These are phyloP conservation scores for Aotearoamyces nothofagi DNA, from an alignment of 2,329 filamentous ascomycete species.

Conservation along the genomic window DNA sequence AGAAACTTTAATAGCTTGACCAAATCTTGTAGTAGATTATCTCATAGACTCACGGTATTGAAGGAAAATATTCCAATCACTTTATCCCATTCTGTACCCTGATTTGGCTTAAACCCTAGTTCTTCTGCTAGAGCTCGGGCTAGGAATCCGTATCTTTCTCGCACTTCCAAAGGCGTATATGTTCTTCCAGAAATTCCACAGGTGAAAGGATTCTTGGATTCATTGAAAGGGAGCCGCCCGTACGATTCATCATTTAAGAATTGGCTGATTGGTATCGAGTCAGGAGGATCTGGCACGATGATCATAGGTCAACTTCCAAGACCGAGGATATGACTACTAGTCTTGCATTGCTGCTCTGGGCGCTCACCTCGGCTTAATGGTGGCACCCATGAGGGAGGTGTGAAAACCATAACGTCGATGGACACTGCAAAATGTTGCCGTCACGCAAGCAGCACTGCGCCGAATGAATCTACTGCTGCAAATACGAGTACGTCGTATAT, in stretches of 20 bases:
- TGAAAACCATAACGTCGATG: too few species aligned
- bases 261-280: constrained; percentile 58
- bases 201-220: constrained; percentile 57
- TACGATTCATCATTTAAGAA: constrained; percentile 64
- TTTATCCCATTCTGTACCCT: constrained; percentile 69
- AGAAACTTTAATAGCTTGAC: too few species aligned
- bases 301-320: constrained; percentile 4
- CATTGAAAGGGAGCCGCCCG: constrained; percentile 46
- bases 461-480: too few species aligned
- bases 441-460: too few species aligned
- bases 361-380: constrained; percentile 33
- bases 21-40: too few species aligned
- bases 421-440: too few species aligned
- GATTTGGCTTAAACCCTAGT: constrained; percentile 53
- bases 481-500: too few species aligned
- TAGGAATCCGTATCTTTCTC: constrained; percentile 48
- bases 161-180: constrained; percentile 47
- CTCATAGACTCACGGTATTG: constrained; percentile 62
- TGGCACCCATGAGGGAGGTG: constrained; percentile 45
- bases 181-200: constrained; percentile 59
- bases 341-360: too few species aligned
- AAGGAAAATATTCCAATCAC: constrained; percentile 64
- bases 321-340: too few species aligned
- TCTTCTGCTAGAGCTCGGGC: constrained; percentile 55
- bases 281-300: constrained; percentile 29